A percentile compares a stretch with the other conserved stretches of the same genome.
Conservation (phyloP, 768 basidiomycete species). For the Hypholoma fasciculare region DNA sequence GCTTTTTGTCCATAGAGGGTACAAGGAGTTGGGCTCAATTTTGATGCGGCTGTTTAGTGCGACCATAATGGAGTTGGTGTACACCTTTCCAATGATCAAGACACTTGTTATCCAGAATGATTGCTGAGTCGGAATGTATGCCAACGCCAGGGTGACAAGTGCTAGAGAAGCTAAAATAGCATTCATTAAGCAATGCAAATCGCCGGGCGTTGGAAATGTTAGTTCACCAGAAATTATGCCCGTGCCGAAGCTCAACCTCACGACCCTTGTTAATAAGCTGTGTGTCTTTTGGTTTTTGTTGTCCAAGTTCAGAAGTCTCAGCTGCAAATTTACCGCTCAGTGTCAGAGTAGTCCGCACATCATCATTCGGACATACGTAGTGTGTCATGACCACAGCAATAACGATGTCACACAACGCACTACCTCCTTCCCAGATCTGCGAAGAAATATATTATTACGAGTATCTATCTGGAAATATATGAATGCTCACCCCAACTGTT, state of each 20-base stretch:
- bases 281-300: too few relatives aligned
- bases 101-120: constrained; percentile 7
- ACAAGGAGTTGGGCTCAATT: neutral
- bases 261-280: constrained; percentile 8
- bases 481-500: constrained; percentile 7
- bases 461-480: neutral
- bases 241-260: constrained; percentile 17
- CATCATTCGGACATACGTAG: constrained; percentile 9
- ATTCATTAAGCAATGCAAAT: neutral
- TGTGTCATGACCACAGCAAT: constrained; percentile 18
- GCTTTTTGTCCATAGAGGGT: neutral
- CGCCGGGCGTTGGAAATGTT: neutral
- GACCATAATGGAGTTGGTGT: constrained; percentile 17
- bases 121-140: constrained; percentile 2
- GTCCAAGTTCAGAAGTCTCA: too few relatives aligned
- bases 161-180: constrained; percentile 6
- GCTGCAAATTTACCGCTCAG: too few relatives aligned
- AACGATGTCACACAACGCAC: constrained; percentile 13
- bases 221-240: constrained; percentile 15
- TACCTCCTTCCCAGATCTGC: constrained; percentile 16
- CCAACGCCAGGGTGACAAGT: constrained; percentile 5
- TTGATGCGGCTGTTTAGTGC: constrained; percentile 13
- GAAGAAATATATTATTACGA: neutral
- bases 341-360: neutral
- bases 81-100: constrained; percentile 12